phyloP scores from a whole-genome alignment of 257 asterid genomes.

The Haberlea rhodopensis region DNA sequence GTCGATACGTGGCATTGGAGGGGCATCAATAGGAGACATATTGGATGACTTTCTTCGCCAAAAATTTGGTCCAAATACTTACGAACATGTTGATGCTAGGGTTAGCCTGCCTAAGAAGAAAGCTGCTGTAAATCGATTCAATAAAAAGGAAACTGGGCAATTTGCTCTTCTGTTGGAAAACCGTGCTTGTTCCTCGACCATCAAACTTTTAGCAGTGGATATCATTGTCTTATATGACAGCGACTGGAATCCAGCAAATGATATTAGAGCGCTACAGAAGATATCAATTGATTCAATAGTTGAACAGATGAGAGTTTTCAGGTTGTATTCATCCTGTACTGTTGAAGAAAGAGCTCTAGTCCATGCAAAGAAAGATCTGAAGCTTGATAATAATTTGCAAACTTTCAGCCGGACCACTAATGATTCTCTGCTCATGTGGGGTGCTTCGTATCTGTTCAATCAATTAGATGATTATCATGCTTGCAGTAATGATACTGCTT shows the following conservation, averaged over 20 bases:
- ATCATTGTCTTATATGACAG: conserved; percentile 59
- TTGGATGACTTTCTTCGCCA: conserved; percentile 66
- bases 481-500: conserved; percentile 30
- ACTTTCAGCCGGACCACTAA: conserved; percentile 40
- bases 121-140: conserved; percentile 69
- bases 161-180: conserved; percentile 80
- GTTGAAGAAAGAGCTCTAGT: conserved; percentile 71
- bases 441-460: conserved; percentile 62
- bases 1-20: conserved; percentile 44
- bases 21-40: conserved; percentile 52
- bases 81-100: conserved; percentile 61
- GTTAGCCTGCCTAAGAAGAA: conserved; percentile 47
- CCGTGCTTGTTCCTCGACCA: conserved; percentile 65
- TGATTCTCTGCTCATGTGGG: conserved; percentile 74
- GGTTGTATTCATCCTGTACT: conserved; percentile 75
- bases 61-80: conserved; percentile 61
- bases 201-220: conserved; percentile 64
- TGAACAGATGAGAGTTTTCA: conserved; percentile 61
- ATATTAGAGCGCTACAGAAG: conserved; percentile 63
- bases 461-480: conserved; percentile 72
- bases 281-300: conserved; percentile 53
- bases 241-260: conserved; percentile 77
- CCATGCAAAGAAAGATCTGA: conserved; percentile 55
- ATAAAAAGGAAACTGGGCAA: conserved; percentile 53
- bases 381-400: conserved; percentile 50